Percentiles rank a stretch among this genome's conserved stretches.
Conservation (phyloP, 495 filamentous ascomycete species). For the Penicillium robsamsonii region DNA sequence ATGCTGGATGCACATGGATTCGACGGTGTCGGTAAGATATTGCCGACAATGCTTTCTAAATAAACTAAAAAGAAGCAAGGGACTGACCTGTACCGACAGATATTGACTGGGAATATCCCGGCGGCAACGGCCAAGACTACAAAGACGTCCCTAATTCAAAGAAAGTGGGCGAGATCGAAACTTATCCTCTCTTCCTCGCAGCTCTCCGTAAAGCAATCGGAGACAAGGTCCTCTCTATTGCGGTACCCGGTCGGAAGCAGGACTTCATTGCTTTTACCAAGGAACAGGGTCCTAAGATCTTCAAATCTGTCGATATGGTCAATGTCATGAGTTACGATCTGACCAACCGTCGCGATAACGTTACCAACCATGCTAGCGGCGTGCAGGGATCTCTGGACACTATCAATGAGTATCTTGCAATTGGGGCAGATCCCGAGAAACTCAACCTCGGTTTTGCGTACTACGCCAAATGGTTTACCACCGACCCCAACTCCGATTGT, state of each 20-base stretch:
- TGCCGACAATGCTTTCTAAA: neutral
- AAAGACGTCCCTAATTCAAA: slow-evolving; percentile 61
- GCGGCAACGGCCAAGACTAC: slow-evolving; percentile 76
- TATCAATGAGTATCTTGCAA: slow-evolving; percentile 58
- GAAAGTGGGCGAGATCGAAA: slow-evolving; percentile 60
- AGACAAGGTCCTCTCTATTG: slow-evolving; percentile 64
- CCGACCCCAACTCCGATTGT: slow-evolving; percentile 48
- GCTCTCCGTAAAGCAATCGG: slow-evolving; percentile 61
- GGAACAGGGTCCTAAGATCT: slow-evolving; percentile 62
- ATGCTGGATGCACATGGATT: slow-evolving; percentile 63
- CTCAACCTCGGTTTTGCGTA: slow-evolving; percentile 74
- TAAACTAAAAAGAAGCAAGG: neutral
- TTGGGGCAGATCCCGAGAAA: slow-evolving; percentile 54
- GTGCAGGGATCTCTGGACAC: slow-evolving; percentile 53
- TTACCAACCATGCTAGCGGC: slow-evolving; percentile 66
- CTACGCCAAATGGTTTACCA: slow-evolving; percentile 72
- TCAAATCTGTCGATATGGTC: slow-evolving; percentile 64
- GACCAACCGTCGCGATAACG: slow-evolving; percentile 70
- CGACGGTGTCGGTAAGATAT: slow-evolving; percentile 51
- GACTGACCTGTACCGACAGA: slow-evolving; percentile 44
- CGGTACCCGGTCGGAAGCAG: slow-evolving; percentile 62
- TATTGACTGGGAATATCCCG: slow-evolving; percentile 81
- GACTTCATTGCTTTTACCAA: slow-evolving; percentile 74
- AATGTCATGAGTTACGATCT: slow-evolving; percentile 82
- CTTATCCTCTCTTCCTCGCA: slow-evolving; percentile 61